A percentile compares a stretch with the other conserved stretches of the same genome.
These are phyloP conservation scores for Melastoma malabathricum DNA, from an alignment of 345 rosid genomes.

Conservation along the genomic window DNA sequence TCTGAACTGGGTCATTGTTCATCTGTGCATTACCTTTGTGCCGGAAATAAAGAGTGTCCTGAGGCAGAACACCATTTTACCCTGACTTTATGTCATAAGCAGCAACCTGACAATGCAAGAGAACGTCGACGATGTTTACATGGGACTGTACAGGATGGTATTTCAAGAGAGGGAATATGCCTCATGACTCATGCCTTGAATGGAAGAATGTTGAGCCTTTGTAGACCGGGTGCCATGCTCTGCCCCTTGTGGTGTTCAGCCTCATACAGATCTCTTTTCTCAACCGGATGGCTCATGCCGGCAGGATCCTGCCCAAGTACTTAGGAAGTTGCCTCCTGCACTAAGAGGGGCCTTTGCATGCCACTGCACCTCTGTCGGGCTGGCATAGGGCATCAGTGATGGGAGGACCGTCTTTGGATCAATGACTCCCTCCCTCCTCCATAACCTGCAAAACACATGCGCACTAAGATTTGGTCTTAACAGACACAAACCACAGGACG, in stretches of 20 bases:
- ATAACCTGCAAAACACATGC: constrained; percentile 66
- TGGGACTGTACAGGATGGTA: too few species aligned
- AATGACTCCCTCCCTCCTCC: constrained; percentile 93
- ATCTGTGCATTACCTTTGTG: constrained; percentile 74
- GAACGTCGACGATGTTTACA: too few species aligned
- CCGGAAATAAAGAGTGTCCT: constrained; percentile 88
- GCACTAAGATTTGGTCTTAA: too few species aligned
- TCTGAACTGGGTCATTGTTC: too few species aligned
- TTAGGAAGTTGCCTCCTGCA: constrained; percentile 96
- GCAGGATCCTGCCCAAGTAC: constrained; percentile 99
- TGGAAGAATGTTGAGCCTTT: constrained; percentile 90
- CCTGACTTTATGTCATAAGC: constrained; percentile 88
- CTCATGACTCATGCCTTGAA: too few species aligned
- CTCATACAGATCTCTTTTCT: constrained; percentile 87
- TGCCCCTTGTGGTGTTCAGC: constrained; percentile 96
- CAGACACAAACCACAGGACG: constrained; percentile 1
- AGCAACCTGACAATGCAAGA: constrained; percentile 48
- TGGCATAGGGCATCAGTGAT: constrained; percentile 97
- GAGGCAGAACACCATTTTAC: constrained; percentile 96
- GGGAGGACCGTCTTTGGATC: constrained; percentile 99
- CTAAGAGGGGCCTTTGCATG: constrained; percentile 96
- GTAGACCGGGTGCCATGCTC: constrained; percentile 98
- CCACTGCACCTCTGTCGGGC: constrained; percentile 99
- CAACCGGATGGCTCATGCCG: constrained; percentile 94
- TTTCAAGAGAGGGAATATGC: too few species aligned